phyloP scores from a whole-genome alignment of 2,329 filamentous ascomycete species.

The Conoideocrella luteorostrata region DNA sequence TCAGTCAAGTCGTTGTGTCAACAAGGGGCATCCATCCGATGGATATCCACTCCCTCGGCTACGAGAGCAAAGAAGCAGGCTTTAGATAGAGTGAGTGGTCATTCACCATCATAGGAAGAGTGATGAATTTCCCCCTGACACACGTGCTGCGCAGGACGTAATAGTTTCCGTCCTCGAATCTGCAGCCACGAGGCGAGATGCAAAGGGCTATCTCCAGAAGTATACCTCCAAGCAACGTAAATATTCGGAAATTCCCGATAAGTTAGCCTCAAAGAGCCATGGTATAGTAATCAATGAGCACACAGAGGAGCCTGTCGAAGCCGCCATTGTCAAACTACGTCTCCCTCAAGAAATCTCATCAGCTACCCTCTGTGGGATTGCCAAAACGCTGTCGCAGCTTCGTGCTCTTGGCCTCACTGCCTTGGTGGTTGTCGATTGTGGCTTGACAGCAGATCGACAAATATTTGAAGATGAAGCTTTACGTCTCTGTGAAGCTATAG shows the following conservation, averaged over 20 bases:
- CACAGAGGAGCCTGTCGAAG: constrained; percentile 36
- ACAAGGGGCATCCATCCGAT: no score
- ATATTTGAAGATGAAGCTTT: constrained; percentile 57
- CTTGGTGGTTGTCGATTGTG: constrained; percentile 75
- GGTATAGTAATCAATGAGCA: background rate
- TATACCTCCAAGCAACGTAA: constrained; percentile 46
- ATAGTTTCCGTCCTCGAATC: constrained; percentile 81
- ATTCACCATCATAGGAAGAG: background rate
- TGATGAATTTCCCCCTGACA: background rate
- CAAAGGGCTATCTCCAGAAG: constrained; percentile 83
- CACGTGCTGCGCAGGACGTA: constrained; percentile 58
- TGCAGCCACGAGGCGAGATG: constrained; percentile 86
- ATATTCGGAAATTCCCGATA: background rate
- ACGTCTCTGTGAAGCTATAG: constrained; percentile 68
- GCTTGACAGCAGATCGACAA: constrained; percentile 32
- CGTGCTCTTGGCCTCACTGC: constrained; percentile 74
- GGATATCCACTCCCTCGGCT: constrained; percentile 22
- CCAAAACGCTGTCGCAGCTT: constrained; percentile 77
- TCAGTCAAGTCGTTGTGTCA: no score
- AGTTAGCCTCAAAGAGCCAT: background rate
- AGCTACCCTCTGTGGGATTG: constrained; percentile 64
- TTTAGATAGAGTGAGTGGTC: constrained; percentile 23
- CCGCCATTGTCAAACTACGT: constrained; percentile 81
- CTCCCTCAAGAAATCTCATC: constrained; percentile 66
- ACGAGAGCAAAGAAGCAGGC: constrained; percentile 24